These are phyloP conservation scores for Phytophthora europaea DNA, from an alignment of 352 stramenopile species.

Conservation along the genomic window DNA sequence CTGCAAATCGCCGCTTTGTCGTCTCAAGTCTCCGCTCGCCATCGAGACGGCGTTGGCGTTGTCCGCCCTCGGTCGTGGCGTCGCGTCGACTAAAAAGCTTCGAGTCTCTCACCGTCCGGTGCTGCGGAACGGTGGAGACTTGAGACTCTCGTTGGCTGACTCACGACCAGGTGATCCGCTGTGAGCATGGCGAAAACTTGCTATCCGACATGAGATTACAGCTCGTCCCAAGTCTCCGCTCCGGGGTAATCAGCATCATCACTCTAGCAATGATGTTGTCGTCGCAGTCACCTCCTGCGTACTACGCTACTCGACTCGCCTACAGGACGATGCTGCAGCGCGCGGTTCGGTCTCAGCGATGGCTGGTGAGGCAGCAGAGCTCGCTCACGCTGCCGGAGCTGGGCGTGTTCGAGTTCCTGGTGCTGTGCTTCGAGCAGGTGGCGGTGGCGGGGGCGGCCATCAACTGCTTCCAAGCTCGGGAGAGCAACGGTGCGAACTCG, in stretches of 20 bases:
- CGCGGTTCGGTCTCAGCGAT: conserved; percentile 21
- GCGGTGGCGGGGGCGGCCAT: conserved; percentile 36
- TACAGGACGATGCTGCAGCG: conserved; percentile 3
- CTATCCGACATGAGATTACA: conserved; percentile 6
- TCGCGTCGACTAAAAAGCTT: not conserved
- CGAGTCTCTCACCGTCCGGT: not conserved
- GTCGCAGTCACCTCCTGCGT: not conserved
- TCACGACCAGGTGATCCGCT: not conserved
- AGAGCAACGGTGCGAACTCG: not conserved
- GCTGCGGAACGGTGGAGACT: not conserved
- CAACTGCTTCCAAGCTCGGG: conserved; percentile 32
- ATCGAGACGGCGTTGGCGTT: not conserved
- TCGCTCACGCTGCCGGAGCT: conserved; percentile 26
- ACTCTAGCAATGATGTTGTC: not conserved
- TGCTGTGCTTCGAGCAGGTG: conserved; percentile 42
- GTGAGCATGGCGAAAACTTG: not conserved
- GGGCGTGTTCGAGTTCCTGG: conserved; percentile 37
- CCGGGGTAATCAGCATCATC: conserved; percentile 13
- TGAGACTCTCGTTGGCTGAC: not conserved
- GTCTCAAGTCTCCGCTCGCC: not conserved
- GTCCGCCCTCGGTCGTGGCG: not conserved
- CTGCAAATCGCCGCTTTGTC: conserved; percentile 13
- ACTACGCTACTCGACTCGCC: not conserved
- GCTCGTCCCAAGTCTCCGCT: not conserved
- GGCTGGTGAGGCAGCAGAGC: conserved; percentile 29